phyloP scores from a whole-genome alignment of 352 stramenopile species.

The Pythium brachiatum region DNA sequence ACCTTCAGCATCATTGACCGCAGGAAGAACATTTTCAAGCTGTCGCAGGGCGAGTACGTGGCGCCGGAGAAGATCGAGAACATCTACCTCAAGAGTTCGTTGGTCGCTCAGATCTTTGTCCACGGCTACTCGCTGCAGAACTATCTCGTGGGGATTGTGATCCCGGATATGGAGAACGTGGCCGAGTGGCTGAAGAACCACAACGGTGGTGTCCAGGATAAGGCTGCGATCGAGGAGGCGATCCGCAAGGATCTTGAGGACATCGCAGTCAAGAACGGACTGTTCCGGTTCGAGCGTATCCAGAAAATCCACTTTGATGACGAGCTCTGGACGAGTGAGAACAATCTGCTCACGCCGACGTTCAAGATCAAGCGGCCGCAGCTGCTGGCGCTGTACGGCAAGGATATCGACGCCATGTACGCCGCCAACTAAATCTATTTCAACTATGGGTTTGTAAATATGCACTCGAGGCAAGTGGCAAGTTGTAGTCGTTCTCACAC shows the following conservation, averaged over 20 bases:
- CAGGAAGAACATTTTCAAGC: no score
- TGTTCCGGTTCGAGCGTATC: constrained; percentile 95
- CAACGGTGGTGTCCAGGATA: constrained; percentile 57
- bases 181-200: constrained; percentile 37
- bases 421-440: no score
- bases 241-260: constrained; percentile 49
- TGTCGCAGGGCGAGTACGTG: no score
- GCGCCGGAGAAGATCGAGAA: no score
- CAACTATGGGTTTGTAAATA: no score
- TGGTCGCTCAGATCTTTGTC: constrained; percentile 92
- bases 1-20: no score
- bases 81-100: constrained; percentile 80
- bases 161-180: constrained; percentile 52
- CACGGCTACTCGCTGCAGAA: constrained; percentile 93
- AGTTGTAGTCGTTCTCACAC: no score
- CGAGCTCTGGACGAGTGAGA: constrained; percentile 90
- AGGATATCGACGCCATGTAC: constrained; percentile 65
- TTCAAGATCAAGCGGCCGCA: constrained; percentile 94
- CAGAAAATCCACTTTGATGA: constrained; percentile 88
- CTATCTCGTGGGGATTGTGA: constrained; percentile 89
- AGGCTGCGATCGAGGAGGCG: constrained; percentile 18
- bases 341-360: constrained; percentile 93
- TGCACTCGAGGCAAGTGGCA: no score
- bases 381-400: constrained; percentile 50
- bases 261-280: constrained; percentile 41